Conservation (phyloP, 192 early-diverging fungal species). For the Podila epigama region DNA sequence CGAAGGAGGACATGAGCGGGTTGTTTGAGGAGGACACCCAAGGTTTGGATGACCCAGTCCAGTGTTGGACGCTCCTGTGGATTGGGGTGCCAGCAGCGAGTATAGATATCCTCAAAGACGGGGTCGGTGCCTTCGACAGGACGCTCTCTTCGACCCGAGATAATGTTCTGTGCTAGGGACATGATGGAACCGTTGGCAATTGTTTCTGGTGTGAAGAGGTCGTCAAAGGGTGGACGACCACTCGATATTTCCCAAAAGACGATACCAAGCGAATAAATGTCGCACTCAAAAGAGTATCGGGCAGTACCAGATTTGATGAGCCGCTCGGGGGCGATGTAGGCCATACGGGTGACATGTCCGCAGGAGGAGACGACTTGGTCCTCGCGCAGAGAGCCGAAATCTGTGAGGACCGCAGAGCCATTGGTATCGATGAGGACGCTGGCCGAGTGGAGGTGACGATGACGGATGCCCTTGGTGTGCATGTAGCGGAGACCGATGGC, state of each 20-base stretch:
- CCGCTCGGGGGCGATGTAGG: constrained; percentile 41
- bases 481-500: constrained; percentile 35
- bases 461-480: constrained; percentile 27
- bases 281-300: constrained; percentile 29
- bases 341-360: constrained; percentile 32
- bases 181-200: constrained; percentile 19
- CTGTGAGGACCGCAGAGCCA: constrained; percentile 43
- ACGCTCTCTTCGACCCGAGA: constrained; percentile 29
- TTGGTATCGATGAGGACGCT: constrained; percentile 41
- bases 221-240: constrained; percentile 31
- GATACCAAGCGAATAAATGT: constrained; percentile 36
- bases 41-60: constrained; percentile 36
- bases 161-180: constrained; percentile 36
- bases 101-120: constrained; percentile 45
- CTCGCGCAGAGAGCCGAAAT: constrained; percentile 33
- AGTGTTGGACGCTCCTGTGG: constrained; percentile 41
- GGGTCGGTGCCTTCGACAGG: constrained; percentile 36
- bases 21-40: constrained; percentile 34
- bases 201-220: constrained; percentile 17
- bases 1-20: constrained; percentile 24
- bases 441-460: constrained; percentile 43
- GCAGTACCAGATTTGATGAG: constrained; percentile 14
- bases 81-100: constrained; percentile 36
- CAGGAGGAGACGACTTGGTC: constrained; percentile 31
- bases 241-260: constrained; percentile 47